phyloP scores from a whole-genome alignment of 192 early-diverging fungal species.

The Coemansia sp. region DNA sequence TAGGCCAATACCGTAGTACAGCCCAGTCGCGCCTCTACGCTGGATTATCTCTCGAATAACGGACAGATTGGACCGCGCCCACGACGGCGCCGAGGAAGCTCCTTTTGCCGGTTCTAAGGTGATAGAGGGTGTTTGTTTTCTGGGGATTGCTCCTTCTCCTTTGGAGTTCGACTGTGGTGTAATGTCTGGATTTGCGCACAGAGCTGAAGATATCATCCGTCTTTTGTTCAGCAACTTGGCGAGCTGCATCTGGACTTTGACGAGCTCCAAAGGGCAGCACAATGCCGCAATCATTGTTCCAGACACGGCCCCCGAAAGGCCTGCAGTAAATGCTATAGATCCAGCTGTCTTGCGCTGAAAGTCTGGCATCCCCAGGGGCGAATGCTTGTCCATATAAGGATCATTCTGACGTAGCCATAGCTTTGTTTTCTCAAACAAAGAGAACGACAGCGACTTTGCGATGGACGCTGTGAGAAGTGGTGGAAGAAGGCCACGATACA shows the following conservation, averaged over 20 bases:
- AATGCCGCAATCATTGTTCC: conserved; percentile 68
- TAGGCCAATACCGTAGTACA: conserved; percentile 47
- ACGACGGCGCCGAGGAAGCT: conserved; percentile 10
- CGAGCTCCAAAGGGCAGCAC: conserved; percentile 75
- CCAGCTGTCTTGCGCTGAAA: conserved; percentile 46
- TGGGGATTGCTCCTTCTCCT: neutral
- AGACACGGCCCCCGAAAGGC: conserved; percentile 58
- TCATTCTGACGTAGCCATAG: conserved; percentile 47
- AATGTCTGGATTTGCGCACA: neutral
- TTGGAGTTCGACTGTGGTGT: conserved; percentile 5
- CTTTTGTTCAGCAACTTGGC: conserved; percentile 59
- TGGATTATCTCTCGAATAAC: conserved; percentile 46
- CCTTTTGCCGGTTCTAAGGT: neutral
- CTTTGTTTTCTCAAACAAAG: conserved; percentile 80
- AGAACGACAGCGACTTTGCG: conserved; percentile 88
- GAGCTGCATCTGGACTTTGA: conserved; percentile 76
- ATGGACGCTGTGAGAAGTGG: conserved; percentile 80
- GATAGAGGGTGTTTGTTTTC: neutral
- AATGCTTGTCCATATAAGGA: neutral
- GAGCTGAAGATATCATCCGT: neutral
- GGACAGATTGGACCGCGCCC: conserved; percentile 42
- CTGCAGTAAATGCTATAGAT: conserved; percentile 53
- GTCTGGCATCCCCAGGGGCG: conserved; percentile 22
- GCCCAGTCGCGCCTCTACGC: conserved; percentile 27
- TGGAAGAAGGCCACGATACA: conserved; percentile 85